A percentile compares a stretch with the other conserved stretches of the same genome.
phyloP scores from a whole-genome alignment of 2,329 filamentous ascomycete genomes.

The Mycosphaerella arachidis region DNA sequence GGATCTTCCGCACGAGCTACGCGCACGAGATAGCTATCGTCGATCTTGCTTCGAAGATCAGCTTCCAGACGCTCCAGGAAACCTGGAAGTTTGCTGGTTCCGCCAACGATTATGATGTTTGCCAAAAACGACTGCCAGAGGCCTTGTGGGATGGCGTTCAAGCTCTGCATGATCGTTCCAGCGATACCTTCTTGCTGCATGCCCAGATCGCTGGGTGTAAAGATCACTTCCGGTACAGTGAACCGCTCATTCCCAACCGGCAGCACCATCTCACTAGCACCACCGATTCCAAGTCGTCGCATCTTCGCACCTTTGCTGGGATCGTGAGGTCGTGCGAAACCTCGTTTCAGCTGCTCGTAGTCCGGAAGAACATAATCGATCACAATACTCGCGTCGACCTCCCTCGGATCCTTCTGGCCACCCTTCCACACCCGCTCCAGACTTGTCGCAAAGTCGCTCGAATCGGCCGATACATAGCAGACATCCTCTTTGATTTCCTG shows the following conservation, averaged over 20 bases:
- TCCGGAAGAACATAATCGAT: conserved; percentile 93
- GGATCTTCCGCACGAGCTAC: conserved; percentile 68
- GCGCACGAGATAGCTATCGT: conserved; percentile 70
- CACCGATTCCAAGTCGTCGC: conserved; percentile 45
- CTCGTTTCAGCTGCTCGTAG: conserved; percentile 59
- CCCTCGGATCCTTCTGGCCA: conserved; percentile 55
- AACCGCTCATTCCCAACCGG: conserved; percentile 91
- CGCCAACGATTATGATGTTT: conserved; percentile 85
- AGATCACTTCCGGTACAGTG: conserved; percentile 80
- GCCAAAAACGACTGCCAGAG: conserved; percentile 78
- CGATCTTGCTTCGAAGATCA: conserved; percentile 33
- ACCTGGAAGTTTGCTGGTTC: conserved; percentile 73
- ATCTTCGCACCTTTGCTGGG: conserved; percentile 55
- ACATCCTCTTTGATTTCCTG: conserved; percentile 93
- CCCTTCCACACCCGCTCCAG: conserved; percentile 83
- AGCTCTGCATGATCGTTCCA: conserved; percentile 74
- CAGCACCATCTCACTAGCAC: conserved; percentile 67
- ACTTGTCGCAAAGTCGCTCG: conserved; percentile 58
- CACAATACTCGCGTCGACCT: conserved; percentile 54
- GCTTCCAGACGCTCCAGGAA: conserved; percentile 67
- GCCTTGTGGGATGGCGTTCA: conserved; percentile 71
- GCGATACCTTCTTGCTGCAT: conserved; percentile 78
- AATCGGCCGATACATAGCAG: conserved; percentile 60
- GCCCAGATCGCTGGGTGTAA: conserved; percentile 79
- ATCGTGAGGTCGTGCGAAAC: conserved; percentile 74